phyloP scores from a whole-genome alignment of 1,139 yeast species.

The Tardiomyces blankii region DNA sequence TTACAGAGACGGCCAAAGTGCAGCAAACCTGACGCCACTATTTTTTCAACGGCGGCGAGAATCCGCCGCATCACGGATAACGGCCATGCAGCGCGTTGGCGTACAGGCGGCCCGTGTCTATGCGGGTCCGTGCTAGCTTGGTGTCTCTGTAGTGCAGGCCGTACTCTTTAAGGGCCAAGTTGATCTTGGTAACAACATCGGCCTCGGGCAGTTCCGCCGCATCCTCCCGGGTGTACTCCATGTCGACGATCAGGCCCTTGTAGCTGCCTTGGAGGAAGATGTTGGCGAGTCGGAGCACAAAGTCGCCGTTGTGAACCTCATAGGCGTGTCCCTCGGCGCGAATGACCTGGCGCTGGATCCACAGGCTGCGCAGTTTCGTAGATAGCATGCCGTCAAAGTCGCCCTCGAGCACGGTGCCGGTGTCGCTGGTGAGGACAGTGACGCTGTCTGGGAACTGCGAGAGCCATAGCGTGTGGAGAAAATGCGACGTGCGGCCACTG shows the following conservation, averaged over 20 bases:
- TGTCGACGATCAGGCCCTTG: constrained; percentile 57
- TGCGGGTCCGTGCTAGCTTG: neutral
- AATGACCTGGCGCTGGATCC: constrained; percentile 63
- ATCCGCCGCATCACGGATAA: neutral
- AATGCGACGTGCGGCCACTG: constrained; percentile 30
- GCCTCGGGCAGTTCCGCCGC: neutral
- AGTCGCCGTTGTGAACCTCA: constrained; percentile 24
- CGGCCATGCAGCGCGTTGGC: neutral
- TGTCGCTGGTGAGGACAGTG: constrained; percentile 40
- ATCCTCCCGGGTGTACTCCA: neutral
- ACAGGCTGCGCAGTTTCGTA: constrained; percentile 55
- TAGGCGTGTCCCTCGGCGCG: constrained; percentile 68
- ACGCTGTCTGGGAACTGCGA: constrained; percentile 43
- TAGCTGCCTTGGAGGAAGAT: constrained; percentile 65
- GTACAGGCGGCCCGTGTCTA: neutral
- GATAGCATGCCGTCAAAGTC: constrained; percentile 23
- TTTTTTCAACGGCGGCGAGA: too few relatives aligned
- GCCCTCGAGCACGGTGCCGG: constrained; percentile 20
- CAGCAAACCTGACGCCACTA: too few relatives aligned
- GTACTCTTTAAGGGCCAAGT: neutral
- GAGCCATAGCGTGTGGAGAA: constrained; percentile 46
- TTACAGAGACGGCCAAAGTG: too few relatives aligned
- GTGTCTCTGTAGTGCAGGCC: neutral
- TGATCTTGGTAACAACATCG: neutral
- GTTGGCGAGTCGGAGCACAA: constrained; percentile 48